Evolutionary conservation across 805 yeast genomes (phyloP), one percentile per base, ranked within the genome.

Genomic region (Grigorovia transvaalensis): DNA sequence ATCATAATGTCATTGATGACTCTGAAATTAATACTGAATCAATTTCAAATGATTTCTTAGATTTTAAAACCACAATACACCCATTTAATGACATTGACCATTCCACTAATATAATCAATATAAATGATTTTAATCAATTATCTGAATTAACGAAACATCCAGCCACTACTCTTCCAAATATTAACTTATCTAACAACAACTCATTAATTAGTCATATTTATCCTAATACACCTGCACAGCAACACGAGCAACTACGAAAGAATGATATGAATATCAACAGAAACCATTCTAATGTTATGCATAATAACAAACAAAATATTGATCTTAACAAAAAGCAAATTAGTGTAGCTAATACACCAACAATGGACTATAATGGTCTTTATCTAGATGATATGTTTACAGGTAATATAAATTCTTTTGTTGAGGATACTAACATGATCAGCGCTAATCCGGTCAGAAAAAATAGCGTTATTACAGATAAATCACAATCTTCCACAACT

Each of bases 311-410:
- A 23, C 1, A 17, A 23, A 23, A 19, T 23, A 19, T 9, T 27
- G 15, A 2, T 45, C 18, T n/a, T 11, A 38, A 38, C 17, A 38
- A n/a, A 38, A 13, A 13, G 15, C 42, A 38, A 38, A 38, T 38
- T 3, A 38, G 42, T 38, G 42, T 38, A 15, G 42, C 17, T 15
- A 38, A 38, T 38, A 38, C 42, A 3, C 42, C 33, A 45, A 20
- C 12, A 45, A 45, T 45, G 47, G 29, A 23, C 6, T 30, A 23
- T 38, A 38, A 38, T 38, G 42, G 42, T 3, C 42, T 38, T 8
- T 61, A 59, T 46, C 30, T 61, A 30, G 65, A 61, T 50, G 63
- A 60, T 43, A 57, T 58, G 53, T 60, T 57, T 41, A 51, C 56
- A 12, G 42, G 42, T 15, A 38, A 38, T n/a, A 15, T n/a, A 3